A percentile compares a stretch with the other conserved stretches of the same genome.
Evolutionary conservation across 768 basidiomycete species (phyloP).

Genomic region (Hypholoma sublateritium): DNA sequence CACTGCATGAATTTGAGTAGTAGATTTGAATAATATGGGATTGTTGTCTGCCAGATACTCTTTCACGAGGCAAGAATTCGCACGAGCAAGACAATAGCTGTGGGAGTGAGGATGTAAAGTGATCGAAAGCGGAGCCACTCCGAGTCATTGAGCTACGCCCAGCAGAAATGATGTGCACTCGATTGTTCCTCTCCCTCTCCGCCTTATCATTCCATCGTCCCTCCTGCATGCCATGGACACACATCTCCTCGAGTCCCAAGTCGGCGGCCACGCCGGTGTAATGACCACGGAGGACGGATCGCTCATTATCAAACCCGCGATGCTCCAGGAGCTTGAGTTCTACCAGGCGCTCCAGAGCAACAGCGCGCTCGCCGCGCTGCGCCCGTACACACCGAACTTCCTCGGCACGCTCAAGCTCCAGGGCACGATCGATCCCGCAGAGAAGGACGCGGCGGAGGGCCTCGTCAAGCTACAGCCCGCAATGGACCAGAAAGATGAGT

Average conservation of each 20-base stretch:
- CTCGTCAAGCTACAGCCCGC: slow-evolving; percentile 23
- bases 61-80: no score
- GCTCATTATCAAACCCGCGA: slow-evolving; percentile 79
- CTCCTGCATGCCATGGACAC: background rate
- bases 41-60: background rate
- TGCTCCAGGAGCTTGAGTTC: slow-evolving; percentile 65
- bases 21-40: slow-evolving; percentile 12
- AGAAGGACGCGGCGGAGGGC: slow-evolving; percentile 23
- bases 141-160: no score
- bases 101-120: no score
- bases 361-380: slow-evolving; percentile 41
- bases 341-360: slow-evolving; percentile 57
- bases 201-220: background rate
- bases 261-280: slow-evolving; percentile 83
- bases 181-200: background rate
- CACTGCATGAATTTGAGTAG: slow-evolving; percentile 14
- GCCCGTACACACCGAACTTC: slow-evolving; percentile 70
- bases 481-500: slow-evolving; percentile 43
- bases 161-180: no score
- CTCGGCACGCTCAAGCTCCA: slow-evolving; percentile 75
- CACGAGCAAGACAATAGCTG: no score
- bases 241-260: slow-evolving; percentile 54
- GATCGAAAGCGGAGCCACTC: no score
- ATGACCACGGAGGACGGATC: slow-evolving; percentile 68
- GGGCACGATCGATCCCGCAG: slow-evolving; percentile 49